A percentile compares a stretch with the other conserved stretches of the same genome.
Evolutionary conservation across 495 filamentous ascomycete genomes (phyloP).

Genomic region (Aspergillus affinis): DNA sequence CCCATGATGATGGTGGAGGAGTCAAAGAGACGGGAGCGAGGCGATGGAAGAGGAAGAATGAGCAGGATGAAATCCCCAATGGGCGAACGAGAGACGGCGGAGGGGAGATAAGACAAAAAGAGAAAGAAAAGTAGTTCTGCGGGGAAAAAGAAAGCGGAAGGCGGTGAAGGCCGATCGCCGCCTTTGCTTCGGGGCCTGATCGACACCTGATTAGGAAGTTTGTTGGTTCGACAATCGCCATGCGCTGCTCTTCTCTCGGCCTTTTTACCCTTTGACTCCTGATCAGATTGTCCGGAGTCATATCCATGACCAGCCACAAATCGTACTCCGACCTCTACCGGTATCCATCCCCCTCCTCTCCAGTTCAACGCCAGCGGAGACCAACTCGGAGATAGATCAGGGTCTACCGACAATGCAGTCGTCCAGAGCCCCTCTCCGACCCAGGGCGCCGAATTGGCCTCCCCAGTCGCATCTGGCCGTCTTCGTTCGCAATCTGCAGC

Average conservation of each 20-base stretch:
- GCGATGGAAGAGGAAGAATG: background rate
- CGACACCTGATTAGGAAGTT: background rate
- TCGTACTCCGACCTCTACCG: background rate
- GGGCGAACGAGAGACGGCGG: constrained; percentile 14
- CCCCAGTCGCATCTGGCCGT: constrained; percentile 58
- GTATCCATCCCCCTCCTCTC: background rate
- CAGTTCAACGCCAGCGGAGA: background rate
- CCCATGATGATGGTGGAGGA: constrained; percentile 29
- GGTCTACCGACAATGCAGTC: constrained; percentile 30
- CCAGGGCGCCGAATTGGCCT: constrained; percentile 39
- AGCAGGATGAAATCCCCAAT: constrained; percentile 1
- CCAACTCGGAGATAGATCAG: constrained; percentile 11
- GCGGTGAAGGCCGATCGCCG: constrained; percentile 6
- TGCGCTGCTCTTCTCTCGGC: background rate
- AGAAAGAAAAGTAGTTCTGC: constrained; percentile 2
- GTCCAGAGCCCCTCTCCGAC: constrained; percentile 28
- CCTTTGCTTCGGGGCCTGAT: background rate
- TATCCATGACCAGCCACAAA: background rate
- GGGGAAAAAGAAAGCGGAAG: constrained; percentile 1
- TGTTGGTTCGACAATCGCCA: background rate
- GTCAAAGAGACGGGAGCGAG: constrained; percentile 3
- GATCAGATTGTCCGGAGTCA: background rate
- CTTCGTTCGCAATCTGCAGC: constrained; percentile 75
- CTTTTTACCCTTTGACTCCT: background rate
- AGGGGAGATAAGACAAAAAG: constrained; percentile 9